Conservation (phyloP, 2,329 filamentous ascomycete genomes). For the Ambrosiella beaveri region DNA sequence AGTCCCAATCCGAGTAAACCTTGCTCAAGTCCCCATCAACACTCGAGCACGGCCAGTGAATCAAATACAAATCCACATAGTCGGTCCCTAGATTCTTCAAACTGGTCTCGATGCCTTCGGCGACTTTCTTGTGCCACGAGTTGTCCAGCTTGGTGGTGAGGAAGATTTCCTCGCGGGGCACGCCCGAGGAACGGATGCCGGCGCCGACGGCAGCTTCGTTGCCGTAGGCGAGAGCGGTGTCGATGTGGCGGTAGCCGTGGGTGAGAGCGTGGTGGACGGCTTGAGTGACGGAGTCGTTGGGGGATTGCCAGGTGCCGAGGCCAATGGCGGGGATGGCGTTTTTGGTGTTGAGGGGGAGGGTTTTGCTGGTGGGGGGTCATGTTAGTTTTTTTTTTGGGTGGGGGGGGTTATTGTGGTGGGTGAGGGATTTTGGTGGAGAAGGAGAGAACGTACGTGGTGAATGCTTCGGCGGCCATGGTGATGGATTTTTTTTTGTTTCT, state of each 20-base stretch:
- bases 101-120: constrained; percentile 41
- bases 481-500: not conserved
- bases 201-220: constrained; percentile 55
- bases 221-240: constrained; percentile 60
- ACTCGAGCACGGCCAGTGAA: constrained; percentile 54
- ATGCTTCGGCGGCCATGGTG: not conserved
- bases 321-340: constrained; percentile 63
- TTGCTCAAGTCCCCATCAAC: constrained; percentile 46
- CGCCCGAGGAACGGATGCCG: constrained; percentile 45
- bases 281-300: constrained; percentile 47
- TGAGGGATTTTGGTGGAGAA: not conserved
- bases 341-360: constrained; percentile 57
- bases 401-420: constrained; percentile 38
- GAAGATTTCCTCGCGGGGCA: constrained; percentile 50
- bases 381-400: too few relatives aligned
- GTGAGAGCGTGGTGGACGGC: constrained; percentile 55
- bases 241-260: constrained; percentile 57
- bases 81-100: constrained; percentile 43
- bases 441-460: not conserved
- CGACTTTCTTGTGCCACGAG: constrained; percentile 54
- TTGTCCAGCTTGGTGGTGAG: constrained; percentile 73
- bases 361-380: constrained; percentile 16
- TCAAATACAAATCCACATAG: constrained; percentile 54
- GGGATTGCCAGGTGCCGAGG: constrained; percentile 64
- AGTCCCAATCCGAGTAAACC: constrained; percentile 63